Percentiles rank a stretch among this genome's conserved stretches.
Conservation (phyloP, 495 filamentous ascomycete species). For the Aspergillus sclerotiicarbonarius region DNA sequence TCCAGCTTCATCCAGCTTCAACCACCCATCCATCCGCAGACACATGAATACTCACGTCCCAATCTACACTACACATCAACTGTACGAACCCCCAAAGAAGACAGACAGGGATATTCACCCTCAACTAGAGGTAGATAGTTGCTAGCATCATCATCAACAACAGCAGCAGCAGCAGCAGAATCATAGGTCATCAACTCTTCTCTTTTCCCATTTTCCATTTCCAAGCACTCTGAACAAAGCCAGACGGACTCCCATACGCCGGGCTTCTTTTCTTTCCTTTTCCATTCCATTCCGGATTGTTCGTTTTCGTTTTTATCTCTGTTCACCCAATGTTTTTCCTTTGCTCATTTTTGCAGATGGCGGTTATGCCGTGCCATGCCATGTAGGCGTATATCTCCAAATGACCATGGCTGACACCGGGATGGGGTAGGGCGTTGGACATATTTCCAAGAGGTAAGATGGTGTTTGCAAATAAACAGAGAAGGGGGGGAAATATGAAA, state of each 20-base stretch:
- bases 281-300: background rate
- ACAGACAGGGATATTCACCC: too few relatives aligned
- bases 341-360: background rate
- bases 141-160: background rate
- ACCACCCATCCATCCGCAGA: too few relatives aligned
- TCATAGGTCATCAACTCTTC: slow-evolving; percentile 3
- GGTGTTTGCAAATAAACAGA: slow-evolving; percentile 8
- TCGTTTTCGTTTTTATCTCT: background rate
- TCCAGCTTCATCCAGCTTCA: too few relatives aligned
- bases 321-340: background rate
- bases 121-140: background rate
- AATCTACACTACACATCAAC: too few relatives aligned
- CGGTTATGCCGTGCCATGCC: background rate
- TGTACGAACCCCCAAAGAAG: too few relatives aligned
- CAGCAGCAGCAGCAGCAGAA: too few relatives aligned
- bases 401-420: background rate
- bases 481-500: slow-evolving; percentile 4
- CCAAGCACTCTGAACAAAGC: slow-evolving; percentile 31
- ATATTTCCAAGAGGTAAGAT: slow-evolving; percentile 13
- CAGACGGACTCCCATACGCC: slow-evolving; percentile 43
- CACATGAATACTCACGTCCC: too few relatives aligned
- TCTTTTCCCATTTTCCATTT: slow-evolving; percentile 22
- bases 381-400: too few relatives aligned
- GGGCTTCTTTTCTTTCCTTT: slow-evolving; percentile 14
- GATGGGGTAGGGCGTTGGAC: slow-evolving; percentile 3